Percentiles rank a stretch among this genome's conserved stretches.
phyloP scores from a whole-genome alignment of 1,139 yeast species.

The Diutina sp. region DNA sequence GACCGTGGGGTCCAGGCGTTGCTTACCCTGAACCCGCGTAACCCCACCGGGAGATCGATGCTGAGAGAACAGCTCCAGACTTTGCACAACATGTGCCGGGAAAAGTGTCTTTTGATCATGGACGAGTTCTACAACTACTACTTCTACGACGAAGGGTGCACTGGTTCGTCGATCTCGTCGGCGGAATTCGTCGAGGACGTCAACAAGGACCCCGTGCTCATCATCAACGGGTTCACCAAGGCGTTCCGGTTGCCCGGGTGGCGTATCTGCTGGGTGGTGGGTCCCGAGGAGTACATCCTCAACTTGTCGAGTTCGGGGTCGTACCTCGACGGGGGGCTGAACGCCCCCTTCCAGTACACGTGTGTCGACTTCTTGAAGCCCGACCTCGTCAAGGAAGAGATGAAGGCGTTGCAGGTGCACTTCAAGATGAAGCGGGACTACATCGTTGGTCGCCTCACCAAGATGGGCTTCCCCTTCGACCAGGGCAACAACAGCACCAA shows the following conservation, averaged over 20 bases:
- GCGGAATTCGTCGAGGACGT: slow-evolving; percentile 47
- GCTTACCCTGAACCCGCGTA: slow-evolving; percentile 52
- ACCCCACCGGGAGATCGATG: slow-evolving; percentile 54
- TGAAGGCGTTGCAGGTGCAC: slow-evolving; percentile 49
- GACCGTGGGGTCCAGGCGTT: slow-evolving; percentile 52
- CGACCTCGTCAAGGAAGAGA: slow-evolving; percentile 35
- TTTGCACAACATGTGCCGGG: slow-evolving; percentile 46
- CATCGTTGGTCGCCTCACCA: slow-evolving; percentile 34
- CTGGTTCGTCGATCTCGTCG: slow-evolving; percentile 44
- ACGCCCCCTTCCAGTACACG: slow-evolving; percentile 54
- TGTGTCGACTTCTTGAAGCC: slow-evolving; percentile 50
- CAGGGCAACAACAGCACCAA: slow-evolving; percentile 12
- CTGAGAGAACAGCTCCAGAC: slow-evolving; percentile 36
- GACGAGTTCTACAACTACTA: slow-evolving; percentile 58
- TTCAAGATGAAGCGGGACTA: slow-evolving; percentile 53
- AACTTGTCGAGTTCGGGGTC: slow-evolving; percentile 55
- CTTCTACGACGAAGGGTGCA: slow-evolving; percentile 46
- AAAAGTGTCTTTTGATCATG: slow-evolving; percentile 48
- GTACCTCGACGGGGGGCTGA: slow-evolving; percentile 53
- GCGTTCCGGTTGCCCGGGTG: slow-evolving; percentile 60
- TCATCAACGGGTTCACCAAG: slow-evolving; percentile 53
- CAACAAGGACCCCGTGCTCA: slow-evolving; percentile 48
- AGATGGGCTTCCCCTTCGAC: slow-evolving; percentile 46
- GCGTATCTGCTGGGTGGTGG: slow-evolving; percentile 59
- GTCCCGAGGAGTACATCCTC: slow-evolving; percentile 50